Base-by-base conservation (phyloP, 2,329 filamentous ascomycete genomes). In the Colletotrichum scovillei region DNA sequence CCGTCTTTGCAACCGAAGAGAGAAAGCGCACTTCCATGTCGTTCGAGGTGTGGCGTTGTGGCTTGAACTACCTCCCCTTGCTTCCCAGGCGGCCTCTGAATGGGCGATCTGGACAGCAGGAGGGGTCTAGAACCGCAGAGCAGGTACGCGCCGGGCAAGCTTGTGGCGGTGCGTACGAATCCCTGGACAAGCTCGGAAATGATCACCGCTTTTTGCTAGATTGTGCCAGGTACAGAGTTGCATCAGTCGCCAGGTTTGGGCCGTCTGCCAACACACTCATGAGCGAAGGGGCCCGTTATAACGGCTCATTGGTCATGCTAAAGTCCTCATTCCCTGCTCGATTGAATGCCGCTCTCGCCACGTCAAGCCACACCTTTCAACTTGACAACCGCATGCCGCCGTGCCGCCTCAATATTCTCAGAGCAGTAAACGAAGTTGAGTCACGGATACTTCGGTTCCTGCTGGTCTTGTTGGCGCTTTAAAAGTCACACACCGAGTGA, bases 161-260 rank as follows among this genome's bases (percentile, higher is more conserved):
- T 22, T 72, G 70, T 73, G 70, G 70, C 70, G 70, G 70, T 73
- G 70, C 70, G 56, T 60, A 57, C 70, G 67, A 73, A 49, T 73
- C 46, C 67, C 60, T 32, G 30, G 9, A 49, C 26, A 55, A 46
- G 49, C 60, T 60, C 70, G 70, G 70, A 73, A 64, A 73, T 73
- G 70, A 70, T 73, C 60, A 73, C 60, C 70, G 59, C 70, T 73
- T 73, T 66, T 62, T 52, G 59, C 67, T 55, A 24, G 2, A 30
- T 7, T 42, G 38, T 59, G 67, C 35, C 60, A 73, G 70, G 70
- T 24, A 73, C 70, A 73, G 60, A 62, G 60, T 73, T 26, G 70
- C 70, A 70, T 65, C 26, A 32, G 16, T 30, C 35, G 26, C 46
- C 60, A 64, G 26, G 35, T 30, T 26, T 30, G 12, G 49, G 28